Conservation (phyloP, 2,329 filamentous ascomycete genomes). For the Claviceps sp. region DNA sequence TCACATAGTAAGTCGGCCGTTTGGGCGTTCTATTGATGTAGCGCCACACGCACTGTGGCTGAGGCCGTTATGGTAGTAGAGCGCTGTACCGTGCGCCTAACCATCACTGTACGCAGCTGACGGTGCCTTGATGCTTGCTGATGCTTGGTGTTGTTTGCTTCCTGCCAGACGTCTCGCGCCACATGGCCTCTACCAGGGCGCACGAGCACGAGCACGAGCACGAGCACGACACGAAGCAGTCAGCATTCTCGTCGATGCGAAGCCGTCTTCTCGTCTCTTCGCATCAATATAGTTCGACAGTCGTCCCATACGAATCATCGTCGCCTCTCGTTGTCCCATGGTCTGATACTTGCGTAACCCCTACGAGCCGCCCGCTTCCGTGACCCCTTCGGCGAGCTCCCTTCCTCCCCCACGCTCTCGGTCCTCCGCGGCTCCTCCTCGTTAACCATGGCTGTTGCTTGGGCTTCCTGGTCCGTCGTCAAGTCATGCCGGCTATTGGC, state of each 20-base stretch:
- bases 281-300: not conserved
- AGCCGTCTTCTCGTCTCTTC: not conserved
- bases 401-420: not conserved
- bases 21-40: not conserved
- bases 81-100: too few species aligned
- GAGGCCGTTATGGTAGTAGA: too few species aligned
- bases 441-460: constrained; percentile 3
- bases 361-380: not conserved
- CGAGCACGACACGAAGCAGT: not conserved
- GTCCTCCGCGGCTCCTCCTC: not conserved
- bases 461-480: constrained; percentile 1
- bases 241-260: not conserved
- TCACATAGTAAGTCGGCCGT: too few species aligned
- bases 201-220: not conserved
- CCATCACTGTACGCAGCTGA: too few species aligned
- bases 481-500: constrained; percentile 13
- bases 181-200: constrained; percentile 6
- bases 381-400: not conserved
- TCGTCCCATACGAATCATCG: not conserved
- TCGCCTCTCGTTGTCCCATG: not conserved
- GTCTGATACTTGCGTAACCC: not conserved
- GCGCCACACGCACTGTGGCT: not conserved
- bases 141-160: too few species aligned
- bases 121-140: too few species aligned
- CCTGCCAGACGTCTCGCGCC: constrained; percentile 4